Percentiles rank a stretch among this genome's conserved stretches.
Evolutionary conservation across 2,329 filamentous ascomycete genomes (phyloP).

Genomic region (Fusarium chlamydosporum): DNA sequence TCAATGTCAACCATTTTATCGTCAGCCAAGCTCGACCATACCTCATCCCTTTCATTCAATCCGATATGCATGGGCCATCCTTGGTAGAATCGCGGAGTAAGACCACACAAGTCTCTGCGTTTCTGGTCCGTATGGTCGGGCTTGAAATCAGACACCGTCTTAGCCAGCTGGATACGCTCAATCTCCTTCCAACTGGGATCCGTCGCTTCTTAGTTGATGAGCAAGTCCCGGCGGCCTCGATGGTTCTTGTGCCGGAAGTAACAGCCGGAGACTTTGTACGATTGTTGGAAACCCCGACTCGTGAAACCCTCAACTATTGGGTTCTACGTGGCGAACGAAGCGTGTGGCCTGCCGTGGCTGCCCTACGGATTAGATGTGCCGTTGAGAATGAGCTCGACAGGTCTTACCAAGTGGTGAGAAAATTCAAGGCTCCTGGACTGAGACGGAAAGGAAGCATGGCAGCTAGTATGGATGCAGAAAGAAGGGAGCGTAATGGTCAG

Average conservation of each 20-base stretch:
- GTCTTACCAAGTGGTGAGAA: slow-evolving; percentile 84
- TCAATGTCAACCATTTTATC: slow-evolving; percentile 96
- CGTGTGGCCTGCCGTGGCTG: slow-evolving; percentile 90
- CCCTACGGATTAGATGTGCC: slow-evolving; percentile 83
- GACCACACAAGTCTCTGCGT: slow-evolving; percentile 69
- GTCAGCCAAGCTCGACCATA: slow-evolving; percentile 93
- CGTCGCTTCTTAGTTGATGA: slow-evolving; percentile 87
- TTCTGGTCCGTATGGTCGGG: slow-evolving; percentile 76
- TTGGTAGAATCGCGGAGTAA: slow-evolving; percentile 70
- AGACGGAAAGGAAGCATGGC: slow-evolving; percentile 62
- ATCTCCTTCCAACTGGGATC: slow-evolving; percentile 77
- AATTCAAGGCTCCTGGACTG: slow-evolving; percentile 68
- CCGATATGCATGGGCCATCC: slow-evolving; percentile 82
- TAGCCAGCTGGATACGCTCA: slow-evolving; percentile 83
- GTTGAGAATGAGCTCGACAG: slow-evolving; percentile 90
- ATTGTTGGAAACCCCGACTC: slow-evolving; percentile 85
- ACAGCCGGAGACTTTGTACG: slow-evolving; percentile 79
- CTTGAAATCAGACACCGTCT: slow-evolving; percentile 86
- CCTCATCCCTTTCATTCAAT: slow-evolving; percentile 85
- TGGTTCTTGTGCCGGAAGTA: slow-evolving; percentile 87
- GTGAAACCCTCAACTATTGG: slow-evolving; percentile 85
- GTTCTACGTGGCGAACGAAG: slow-evolving; percentile 85
- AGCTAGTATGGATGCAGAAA: slow-evolving; percentile 47
- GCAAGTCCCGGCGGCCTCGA: slow-evolving; percentile 79
- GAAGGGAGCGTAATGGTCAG: slow-evolving; percentile 32